Evolutionary conservation across 805 yeast genomes (phyloP).

Genomic region (Cyberlindnera suaveolens): DNA sequence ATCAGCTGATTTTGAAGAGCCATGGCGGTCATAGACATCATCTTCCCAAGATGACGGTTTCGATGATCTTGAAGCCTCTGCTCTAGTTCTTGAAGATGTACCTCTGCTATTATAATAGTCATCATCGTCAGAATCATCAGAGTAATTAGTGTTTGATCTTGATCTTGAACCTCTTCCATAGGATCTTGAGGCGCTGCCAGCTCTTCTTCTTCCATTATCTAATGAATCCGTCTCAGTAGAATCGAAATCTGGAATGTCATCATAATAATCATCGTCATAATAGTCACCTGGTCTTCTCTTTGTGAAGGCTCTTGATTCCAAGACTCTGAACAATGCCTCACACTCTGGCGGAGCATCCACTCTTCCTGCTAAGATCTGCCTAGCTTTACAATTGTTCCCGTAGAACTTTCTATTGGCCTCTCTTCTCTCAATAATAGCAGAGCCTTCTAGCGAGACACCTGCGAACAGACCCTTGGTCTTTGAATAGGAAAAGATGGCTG

Average conservation of each 20-base stretch:
- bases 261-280: slow-evolving; percentile 55
- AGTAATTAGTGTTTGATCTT: slow-evolving; percentile 15
- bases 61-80: slow-evolving; percentile 12
- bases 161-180: slow-evolving; percentile 9
- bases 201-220: slow-evolving; percentile 25
- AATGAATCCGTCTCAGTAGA: slow-evolving; percentile 22
- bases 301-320: slow-evolving; percentile 80
- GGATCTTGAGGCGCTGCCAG: slow-evolving; percentile 13
- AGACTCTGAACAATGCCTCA: slow-evolving; percentile 78
- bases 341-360: slow-evolving; percentile 92
- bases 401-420: slow-evolving; percentile 95
- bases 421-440: slow-evolving; percentile 92
- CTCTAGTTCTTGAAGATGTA: slow-evolving; percentile 9
- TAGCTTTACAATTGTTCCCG: slow-evolving; percentile 85
- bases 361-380: slow-evolving; percentile 73
- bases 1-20: slow-evolving; percentile 23
- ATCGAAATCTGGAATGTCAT: slow-evolving; percentile 45
- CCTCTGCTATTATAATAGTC: slow-evolving; percentile 32
- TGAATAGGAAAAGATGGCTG: slow-evolving; percentile 90
- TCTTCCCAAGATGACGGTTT: slow-evolving; percentile 73
- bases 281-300: slow-evolving; percentile 39
- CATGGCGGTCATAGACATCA: slow-evolving; percentile 63
- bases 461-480: slow-evolving; percentile 96
- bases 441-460: slow-evolving; percentile 95
- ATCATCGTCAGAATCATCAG: slow-evolving; percentile 32